Conservation (phyloP, 495 filamentous ascomycete species). For the Neurospora sp. region DNA sequence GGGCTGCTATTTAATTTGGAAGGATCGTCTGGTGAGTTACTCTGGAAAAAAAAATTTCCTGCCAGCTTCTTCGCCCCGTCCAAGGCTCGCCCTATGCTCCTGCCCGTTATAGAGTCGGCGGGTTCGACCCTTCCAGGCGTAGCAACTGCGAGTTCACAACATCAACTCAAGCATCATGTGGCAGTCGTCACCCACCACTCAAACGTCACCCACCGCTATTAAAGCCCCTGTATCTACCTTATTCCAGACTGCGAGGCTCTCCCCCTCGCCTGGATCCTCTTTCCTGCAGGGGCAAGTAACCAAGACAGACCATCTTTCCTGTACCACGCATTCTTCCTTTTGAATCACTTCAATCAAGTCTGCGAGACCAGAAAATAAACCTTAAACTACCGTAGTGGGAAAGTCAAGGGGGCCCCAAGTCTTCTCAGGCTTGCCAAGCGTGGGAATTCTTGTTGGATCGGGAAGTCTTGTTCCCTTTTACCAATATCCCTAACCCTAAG, state of each 20-base stretch:
- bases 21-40: background rate
- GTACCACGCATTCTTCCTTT: background rate
- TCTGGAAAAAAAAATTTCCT: background rate
- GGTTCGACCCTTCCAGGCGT: background rate
- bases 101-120: background rate
- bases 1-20: background rate
- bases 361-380: background rate
- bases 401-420: too few species aligned
- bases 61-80: background rate
- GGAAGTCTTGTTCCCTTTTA: too few species aligned
- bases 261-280: background rate
- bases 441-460: too few species aligned
- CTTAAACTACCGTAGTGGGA: too few species aligned
- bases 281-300: background rate
- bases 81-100: background rate
- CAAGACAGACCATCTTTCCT: background rate
- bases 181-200: background rate
- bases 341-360: background rate
- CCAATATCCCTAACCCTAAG: too few species aligned
- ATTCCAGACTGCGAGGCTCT: background rate
- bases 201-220: background rate
- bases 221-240: background rate
- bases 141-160: background rate
- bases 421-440: too few species aligned
- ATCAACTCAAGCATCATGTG: background rate